Percentiles rank a stretch among this genome's conserved stretches.
Conservation (phyloP, 768 basidiomycete genomes). For the Trametes villosa region DNA sequence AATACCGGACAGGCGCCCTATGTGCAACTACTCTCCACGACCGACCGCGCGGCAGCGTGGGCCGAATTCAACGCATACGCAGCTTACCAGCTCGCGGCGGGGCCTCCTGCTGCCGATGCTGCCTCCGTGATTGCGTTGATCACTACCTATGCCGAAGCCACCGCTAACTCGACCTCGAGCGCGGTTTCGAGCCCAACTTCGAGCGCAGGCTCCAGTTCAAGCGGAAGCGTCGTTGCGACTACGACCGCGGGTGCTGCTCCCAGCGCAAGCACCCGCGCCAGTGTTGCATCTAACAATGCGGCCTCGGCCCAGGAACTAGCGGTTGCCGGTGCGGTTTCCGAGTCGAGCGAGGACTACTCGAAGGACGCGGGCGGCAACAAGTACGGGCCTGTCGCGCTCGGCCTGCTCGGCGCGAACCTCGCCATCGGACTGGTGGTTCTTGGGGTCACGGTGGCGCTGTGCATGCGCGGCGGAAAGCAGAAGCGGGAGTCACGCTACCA, state of each 20-base stretch:
- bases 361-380: background rate
- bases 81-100: background rate
- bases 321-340: background rate
- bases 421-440: background rate
- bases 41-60: conserved; percentile 25
- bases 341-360: too few relatives aligned
- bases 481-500: background rate
- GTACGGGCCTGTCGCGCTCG: background rate
- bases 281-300: background rate
- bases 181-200: too few relatives aligned
- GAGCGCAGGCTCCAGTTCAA: too few relatives aligned
- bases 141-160: too few relatives aligned
- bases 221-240: too few relatives aligned
- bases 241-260: too few relatives aligned
- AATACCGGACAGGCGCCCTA: conserved; percentile 25
- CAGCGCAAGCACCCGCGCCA: background rate
- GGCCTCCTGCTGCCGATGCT: background rate
- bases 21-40: conserved; percentile 36
- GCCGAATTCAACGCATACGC: conserved; percentile 27
- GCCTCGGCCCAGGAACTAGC: background rate
- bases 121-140: background rate
- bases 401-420: conserved; percentile 4
- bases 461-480: background rate
- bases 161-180: too few relatives aligned
- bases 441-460: background rate